A percentile compares a stretch with the other conserved stretches of the same genome.
phyloP scores from a whole-genome alignment of 192 early-diverging fungal genomes.

The Coemansia sp. region DNA sequence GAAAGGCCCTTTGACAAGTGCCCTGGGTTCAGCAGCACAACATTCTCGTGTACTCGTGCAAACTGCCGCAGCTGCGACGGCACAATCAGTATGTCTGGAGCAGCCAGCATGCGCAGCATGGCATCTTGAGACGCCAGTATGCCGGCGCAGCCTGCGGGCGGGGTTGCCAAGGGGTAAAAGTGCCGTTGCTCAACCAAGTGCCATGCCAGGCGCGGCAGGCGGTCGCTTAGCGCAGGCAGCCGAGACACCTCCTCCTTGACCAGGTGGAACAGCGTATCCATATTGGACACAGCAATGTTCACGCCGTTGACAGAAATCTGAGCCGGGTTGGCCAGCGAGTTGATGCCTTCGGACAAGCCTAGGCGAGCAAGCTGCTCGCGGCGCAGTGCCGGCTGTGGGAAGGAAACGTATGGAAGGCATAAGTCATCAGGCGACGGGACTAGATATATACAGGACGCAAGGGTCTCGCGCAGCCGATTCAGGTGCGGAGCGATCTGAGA shows the following conservation, averaged over 20 bases:
- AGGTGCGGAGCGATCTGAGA: slow-evolving; percentile 60
- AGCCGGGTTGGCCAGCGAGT: slow-evolving; percentile 72
- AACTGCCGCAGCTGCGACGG: slow-evolving; percentile 72
- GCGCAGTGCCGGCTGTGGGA: slow-evolving; percentile 82
- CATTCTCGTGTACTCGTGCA: slow-evolving; percentile 70
- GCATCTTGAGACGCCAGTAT: slow-evolving; percentile 38
- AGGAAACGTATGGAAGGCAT: slow-evolving; percentile 66
- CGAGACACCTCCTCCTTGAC: slow-evolving; percentile 65
- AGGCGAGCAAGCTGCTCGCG: slow-evolving; percentile 21
- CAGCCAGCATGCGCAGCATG: slow-evolving; percentile 48
- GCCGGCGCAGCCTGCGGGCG: slow-evolving; percentile 37
- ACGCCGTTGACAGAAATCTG: slow-evolving; percentile 83
- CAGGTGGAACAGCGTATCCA: slow-evolving; percentile 75
- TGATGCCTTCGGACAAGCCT: slow-evolving; percentile 30
- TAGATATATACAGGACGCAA: slow-evolving; percentile 58
- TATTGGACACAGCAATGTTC: slow-evolving; percentile 69
- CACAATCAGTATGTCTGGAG: slow-evolving; percentile 82
- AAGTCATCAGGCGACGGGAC: slow-evolving; percentile 79
- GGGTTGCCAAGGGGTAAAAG: slow-evolving; percentile 85
- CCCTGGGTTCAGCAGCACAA: slow-evolving; percentile 84
- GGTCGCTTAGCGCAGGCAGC: slow-evolving; percentile 55
- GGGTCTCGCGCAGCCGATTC: slow-evolving; percentile 47
- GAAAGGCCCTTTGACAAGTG: slow-evolving; percentile 63
- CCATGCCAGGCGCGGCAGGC: slow-evolving; percentile 65
- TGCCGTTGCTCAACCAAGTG: slow-evolving; percentile 79